Base-by-base conservation (phyloP, 2,329 filamentous ascomycete species). In the Fusarium guadeloupense region DNA sequence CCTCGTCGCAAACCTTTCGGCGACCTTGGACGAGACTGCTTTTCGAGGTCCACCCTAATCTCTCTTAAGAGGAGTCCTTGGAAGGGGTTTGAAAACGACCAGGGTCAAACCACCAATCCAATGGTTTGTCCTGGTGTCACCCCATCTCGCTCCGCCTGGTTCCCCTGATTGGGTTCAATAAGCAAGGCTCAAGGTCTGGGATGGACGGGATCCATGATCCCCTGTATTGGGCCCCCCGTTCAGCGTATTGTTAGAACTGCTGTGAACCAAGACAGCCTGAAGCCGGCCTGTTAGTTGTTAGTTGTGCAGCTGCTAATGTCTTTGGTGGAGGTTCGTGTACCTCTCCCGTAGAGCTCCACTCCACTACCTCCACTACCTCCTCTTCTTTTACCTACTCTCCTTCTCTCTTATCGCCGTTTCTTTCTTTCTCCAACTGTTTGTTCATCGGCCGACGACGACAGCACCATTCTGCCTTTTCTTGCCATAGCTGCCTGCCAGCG, bases 401-500 rank as follows among this genome's bases (percentile, higher is more conserved):
- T 69, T 64, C 64, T 69, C 58, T 64, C 25, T 13, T 68, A 72
- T 75, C 73, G 75, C 71, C 71, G 67, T 70, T 70, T 46, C 54
- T 67, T 64, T 64, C 67, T 67, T 63, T 66, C 61, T 56, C 52
- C 64, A 63, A 66, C 69, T 70, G 67, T 73, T 74, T 70, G 67
- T 73, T 74, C 74, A 79, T 74, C 75, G 76, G 71, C 69, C 53
- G 66, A 68, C 58, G 57, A 67, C 66, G 61, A 59, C 65, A 63
- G 60, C 37, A 58, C 45, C 55, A 35, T 44, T 55, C 62, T 59
- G 63, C 59, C 63, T 57, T 61, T 51, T 23, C 31, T 49, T 50
- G 54, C 54, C 76, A 58, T 63, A 65, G 60, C 56, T 66, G 81
- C 81, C 81, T 83, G 81, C 80, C 79, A 81, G 81, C 82, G 76